Conservation (phyloP, 2,329 filamentous ascomycete genomes). For the Gremmenia infestans region DNA sequence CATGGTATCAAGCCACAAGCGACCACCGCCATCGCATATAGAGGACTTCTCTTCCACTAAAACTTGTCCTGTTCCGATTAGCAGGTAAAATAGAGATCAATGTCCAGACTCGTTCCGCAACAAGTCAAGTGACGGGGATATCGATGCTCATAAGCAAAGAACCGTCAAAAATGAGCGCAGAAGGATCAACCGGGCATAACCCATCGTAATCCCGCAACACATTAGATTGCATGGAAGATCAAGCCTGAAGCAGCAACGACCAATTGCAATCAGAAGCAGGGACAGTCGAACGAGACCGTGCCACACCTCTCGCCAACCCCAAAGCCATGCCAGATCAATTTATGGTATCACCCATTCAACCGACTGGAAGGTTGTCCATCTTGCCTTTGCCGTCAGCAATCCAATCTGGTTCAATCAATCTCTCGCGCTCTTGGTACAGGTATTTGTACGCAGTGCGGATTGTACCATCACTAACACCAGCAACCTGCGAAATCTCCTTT, state of each 20-base stretch:
- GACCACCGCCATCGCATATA: not conserved
- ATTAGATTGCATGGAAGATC: not conserved
- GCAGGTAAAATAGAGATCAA: conserved; percentile 7
- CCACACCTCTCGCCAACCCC: not conserved
- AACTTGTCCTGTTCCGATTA: conserved; percentile 4
- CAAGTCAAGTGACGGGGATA: conserved; percentile 12
- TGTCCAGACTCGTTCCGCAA: conserved; percentile 13
- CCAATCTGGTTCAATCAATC: conserved; percentile 72
- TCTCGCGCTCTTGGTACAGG: conserved; percentile 69
- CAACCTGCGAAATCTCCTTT: conserved; percentile 81
- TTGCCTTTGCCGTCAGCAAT: conserved; percentile 66
- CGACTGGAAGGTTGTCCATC: conserved; percentile 61
- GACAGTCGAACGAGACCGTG: not conserved
- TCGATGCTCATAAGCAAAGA: conserved; percentile 11
- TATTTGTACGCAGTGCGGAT: conserved; percentile 94
- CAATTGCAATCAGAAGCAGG: conserved; percentile 9
- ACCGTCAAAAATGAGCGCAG: not conserved
- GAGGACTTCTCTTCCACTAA: conserved; percentile 5
- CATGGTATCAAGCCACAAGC: not conserved
- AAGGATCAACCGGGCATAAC: not conserved
- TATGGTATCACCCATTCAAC: conserved; percentile 30
- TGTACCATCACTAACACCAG: conserved; percentile 91
- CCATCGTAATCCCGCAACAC: not conserved
- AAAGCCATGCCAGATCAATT: conserved; percentile 1
- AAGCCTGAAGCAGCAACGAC: conserved; percentile 9